Conservation (phyloP, 305 asterid species). For the Solanum hybrid region DNA sequence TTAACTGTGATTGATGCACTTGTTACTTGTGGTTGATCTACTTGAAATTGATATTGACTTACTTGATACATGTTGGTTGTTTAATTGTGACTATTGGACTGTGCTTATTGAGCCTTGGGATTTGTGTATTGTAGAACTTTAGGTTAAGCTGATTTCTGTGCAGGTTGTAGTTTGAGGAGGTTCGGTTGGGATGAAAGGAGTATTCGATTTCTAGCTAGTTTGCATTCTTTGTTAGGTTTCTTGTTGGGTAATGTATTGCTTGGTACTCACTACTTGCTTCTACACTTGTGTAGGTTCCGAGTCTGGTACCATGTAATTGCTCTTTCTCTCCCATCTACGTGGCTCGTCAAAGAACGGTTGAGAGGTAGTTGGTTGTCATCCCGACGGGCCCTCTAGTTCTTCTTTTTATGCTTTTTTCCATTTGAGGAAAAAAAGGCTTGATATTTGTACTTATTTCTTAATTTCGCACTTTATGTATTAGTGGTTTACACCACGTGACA, state of each 20-base stretch:
- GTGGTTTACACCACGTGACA: background rate
- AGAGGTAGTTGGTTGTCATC: background rate
- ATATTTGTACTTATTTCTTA: background rate
- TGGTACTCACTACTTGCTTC: background rate
- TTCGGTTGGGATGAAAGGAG: background rate
- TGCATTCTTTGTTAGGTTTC: background rate
- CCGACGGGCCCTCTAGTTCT: background rate
- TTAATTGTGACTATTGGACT: background rate
- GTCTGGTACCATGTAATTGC: background rate
- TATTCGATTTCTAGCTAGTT: background rate
- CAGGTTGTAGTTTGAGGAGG: background rate
- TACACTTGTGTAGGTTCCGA: background rate
- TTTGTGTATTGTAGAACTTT: background rate
- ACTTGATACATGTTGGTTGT: background rate
- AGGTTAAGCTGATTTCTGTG: background rate
- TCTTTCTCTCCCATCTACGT: background rate
- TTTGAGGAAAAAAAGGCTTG: background rate
- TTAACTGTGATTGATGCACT: background rate
- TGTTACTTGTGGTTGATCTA: background rate
- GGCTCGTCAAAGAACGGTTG: background rate
- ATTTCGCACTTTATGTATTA: background rate
- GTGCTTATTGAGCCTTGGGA: background rate
- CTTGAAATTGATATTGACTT: background rate
- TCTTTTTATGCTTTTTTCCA: background rate
- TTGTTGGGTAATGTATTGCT: background rate